Conservation (phyloP, 148 eudicot species). For the Cornus suecica region DNA sequence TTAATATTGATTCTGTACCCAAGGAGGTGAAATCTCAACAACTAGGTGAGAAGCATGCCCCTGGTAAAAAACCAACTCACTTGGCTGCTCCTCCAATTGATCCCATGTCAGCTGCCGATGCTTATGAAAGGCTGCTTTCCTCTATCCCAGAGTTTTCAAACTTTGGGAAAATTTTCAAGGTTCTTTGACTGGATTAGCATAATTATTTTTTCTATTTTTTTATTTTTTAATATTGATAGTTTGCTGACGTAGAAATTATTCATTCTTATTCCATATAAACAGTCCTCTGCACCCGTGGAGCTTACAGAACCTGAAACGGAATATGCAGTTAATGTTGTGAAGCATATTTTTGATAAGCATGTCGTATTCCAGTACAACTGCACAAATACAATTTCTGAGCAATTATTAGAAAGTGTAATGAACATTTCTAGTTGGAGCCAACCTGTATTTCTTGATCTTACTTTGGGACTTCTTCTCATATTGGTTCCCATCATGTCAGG, state of each 20-base stretch:
- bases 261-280: slow-evolving; percentile 17
- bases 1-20: slow-evolving; percentile 78
- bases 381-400: slow-evolving; percentile 95
- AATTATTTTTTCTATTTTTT: slow-evolving; percentile 7
- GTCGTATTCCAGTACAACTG: slow-evolving; percentile 97
- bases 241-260: background rate
- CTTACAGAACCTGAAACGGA: slow-evolving; percentile 98
- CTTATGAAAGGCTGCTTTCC: slow-evolving; percentile 81
- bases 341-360: slow-evolving; percentile 84
- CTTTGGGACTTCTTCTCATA: slow-evolving; percentile 8
- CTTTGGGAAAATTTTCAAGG: slow-evolving; percentile 96
- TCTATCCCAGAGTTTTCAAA: slow-evolving; percentile 77
- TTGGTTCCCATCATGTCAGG: slow-evolving; percentile 40
- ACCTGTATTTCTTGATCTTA: background rate
- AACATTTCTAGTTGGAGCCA: background rate
- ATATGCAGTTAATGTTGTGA: slow-evolving; percentile 90
- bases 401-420: slow-evolving; percentile 82
- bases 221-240: background rate
- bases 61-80: slow-evolving; percentile 84
- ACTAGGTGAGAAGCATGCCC: slow-evolving; percentile 80
- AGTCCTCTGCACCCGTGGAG: slow-evolving; percentile 94
- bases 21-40: slow-evolving; percentile 93
- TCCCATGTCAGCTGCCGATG: slow-evolving; percentile 63
- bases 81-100: slow-evolving; percentile 68
- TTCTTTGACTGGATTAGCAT: slow-evolving; percentile 20